Evolutionary conservation across 1,284 basidiomycete genomes (phyloP), one percentile per base, ranked within the genome.

Genomic region (Trichosporon sp.): DNA sequence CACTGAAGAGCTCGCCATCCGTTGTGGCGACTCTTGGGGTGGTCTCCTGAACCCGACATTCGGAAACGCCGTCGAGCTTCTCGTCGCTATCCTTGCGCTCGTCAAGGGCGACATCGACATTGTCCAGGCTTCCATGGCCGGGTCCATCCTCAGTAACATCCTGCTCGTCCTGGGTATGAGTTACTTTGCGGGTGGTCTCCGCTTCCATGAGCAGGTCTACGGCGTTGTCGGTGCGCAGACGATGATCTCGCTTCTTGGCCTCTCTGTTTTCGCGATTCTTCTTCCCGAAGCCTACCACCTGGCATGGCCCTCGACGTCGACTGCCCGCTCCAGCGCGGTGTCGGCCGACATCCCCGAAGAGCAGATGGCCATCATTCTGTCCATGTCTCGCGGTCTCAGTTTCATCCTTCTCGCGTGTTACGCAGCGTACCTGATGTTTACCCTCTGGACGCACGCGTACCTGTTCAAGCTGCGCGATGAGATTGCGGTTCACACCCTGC

Each of bases 121-220:
- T 66, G 93, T 95, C 0, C 93, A 95, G 83, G 81, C 92, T 80
- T 85, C 85, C 35, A 85, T 89, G 75, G 85, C 89, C 34, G 89
- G 89, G 35, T 87, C 86, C 51, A 86, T 90, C 66, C 78, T 90
- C 21, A 88, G 87, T 72, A 90, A 90, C 76, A 82, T 89, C 34
- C 83, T 93, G 38, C 87, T 94, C 65, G 92, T 94, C 6, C 86
- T 93, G 60, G 92, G 92, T 66, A 89, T 92, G 91, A 91, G 75
- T 67, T 83, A 81, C 73, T 83, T 84, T 68, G 80, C 73, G 31
- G 78, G 88, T 71, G 88, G 88, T 27, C 85, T 88, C 65, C 85
- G 87, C 67, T 89, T 88, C 81, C 86, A 87, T 74, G 87, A 89
- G 73, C 88, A 89, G 76, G 85, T 87, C 51, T 89, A 89, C 76